Conservation (phyloP, 345 rosid genomes). For the Arabidopsis arenosa region DNA sequence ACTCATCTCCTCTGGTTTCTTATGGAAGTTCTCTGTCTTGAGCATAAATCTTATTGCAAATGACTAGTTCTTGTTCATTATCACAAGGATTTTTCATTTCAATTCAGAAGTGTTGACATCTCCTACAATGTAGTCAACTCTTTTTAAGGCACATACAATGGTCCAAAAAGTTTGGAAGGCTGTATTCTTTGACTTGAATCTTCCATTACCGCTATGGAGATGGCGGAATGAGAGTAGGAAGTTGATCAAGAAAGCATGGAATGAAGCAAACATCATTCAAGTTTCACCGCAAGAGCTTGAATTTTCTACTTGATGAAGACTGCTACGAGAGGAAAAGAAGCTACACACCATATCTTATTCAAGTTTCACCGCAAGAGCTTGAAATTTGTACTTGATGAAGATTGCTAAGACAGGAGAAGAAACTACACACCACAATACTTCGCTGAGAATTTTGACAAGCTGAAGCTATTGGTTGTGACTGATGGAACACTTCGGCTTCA, state of each 20-base stretch:
- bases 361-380: conserved; percentile 80
- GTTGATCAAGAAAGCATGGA: conserved; percentile 71
- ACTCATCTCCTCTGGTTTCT: background rate
- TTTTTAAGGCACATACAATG: conserved; percentile 63
- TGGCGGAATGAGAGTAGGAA: conserved; percentile 72
- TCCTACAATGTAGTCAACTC: conserved; percentile 59
- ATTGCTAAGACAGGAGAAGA: conserved; percentile 63
- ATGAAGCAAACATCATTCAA: conserved; percentile 73
- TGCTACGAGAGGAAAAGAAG: conserved; percentile 64
- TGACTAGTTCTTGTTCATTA: background rate
- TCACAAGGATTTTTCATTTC: conserved; percentile 78
- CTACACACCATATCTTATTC: conserved; percentile 75
- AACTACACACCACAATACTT: conserved; percentile 80
- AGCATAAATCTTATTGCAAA: conserved; percentile 2
- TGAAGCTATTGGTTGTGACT: conserved; percentile 80
- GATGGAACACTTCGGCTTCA: conserved; percentile 90
- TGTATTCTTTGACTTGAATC: conserved; percentile 75
- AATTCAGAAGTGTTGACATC: conserved; percentile 73
- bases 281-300: conserved; percentile 84
- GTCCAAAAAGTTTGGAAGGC: conserved; percentile 85
- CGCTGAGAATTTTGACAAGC: no score
- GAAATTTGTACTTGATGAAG: conserved; percentile 87
- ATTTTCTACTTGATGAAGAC: conserved; percentile 81
- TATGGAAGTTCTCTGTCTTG: background rate
- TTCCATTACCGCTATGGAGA: conserved; percentile 81